phyloP scores from a whole-genome alignment of 495 filamentous ascomycete genomes.

The Astrothelium subdiscretum region DNA sequence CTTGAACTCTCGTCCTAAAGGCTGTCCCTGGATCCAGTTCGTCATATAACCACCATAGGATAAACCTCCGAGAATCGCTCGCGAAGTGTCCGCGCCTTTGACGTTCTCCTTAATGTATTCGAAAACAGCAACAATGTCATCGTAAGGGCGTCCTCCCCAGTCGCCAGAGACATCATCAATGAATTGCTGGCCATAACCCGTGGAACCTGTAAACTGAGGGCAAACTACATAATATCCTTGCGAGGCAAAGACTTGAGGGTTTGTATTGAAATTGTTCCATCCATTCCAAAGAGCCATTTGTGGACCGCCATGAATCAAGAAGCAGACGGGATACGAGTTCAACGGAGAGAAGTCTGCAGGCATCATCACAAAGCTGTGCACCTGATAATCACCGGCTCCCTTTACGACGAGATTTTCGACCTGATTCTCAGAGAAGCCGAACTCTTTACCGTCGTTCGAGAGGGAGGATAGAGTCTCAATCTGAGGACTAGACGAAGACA shows the following conservation, averaged over 20 bases:
- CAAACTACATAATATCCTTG: conserved; percentile 47
- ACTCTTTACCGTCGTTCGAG: not conserved
- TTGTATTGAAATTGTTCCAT: conserved; percentile 17
- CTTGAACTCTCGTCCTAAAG: conserved; percentile 43
- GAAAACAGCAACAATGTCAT: conserved; percentile 42
- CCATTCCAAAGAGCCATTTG: conserved; percentile 23
- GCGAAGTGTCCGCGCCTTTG: conserved; percentile 37
- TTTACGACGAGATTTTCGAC: not conserved
- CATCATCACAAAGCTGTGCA: conserved; percentile 48
- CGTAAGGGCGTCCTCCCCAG: conserved; percentile 44
- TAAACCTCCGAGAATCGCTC: conserved; percentile 38
- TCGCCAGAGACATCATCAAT: conserved; percentile 36
- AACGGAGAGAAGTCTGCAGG: conserved; percentile 35
- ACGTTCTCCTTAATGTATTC: conserved; percentile 40
- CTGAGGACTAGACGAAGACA: not conserved
- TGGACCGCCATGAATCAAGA: conserved; percentile 44
- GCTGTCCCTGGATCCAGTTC: conserved; percentile 48
- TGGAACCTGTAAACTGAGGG: conserved; percentile 41
- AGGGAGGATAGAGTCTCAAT: not conserved
- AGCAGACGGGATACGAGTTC: conserved; percentile 40
- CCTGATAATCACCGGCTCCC: not conserved
- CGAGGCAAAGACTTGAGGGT: conserved; percentile 41
- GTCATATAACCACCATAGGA: conserved; percentile 44
- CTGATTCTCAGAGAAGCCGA: not conserved
- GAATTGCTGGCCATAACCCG: conserved; percentile 39